phyloP scores from a whole-genome alignment of 306 rosid species.

The Canavalia gladiata region DNA sequence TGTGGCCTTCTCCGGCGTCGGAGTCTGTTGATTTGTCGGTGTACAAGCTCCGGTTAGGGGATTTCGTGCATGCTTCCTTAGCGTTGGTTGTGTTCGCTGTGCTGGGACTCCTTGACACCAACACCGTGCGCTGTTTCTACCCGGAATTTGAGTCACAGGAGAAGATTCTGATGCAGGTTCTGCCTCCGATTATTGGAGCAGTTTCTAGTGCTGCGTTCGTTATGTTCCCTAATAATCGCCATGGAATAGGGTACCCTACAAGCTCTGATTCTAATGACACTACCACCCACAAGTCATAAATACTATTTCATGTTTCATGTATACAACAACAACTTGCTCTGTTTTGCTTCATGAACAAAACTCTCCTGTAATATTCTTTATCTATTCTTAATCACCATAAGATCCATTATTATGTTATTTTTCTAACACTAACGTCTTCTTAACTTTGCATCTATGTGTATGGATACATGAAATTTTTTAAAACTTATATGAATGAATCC shows the following conservation, averaged over 20 bases:
- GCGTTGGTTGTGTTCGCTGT: constrained; percentile 66
- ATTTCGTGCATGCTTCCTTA: constrained; percentile 73
- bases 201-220: constrained; percentile 62
- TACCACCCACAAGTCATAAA: constrained; percentile 37
- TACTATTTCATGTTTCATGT: neutral
- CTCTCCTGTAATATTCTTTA: too few relatives aligned
- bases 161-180: constrained; percentile 60
- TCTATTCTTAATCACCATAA: too few relatives aligned
- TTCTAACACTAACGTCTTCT: too few relatives aligned
- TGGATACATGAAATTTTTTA: too few relatives aligned
- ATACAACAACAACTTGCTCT: neutral
- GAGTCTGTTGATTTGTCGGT: constrained; percentile 49
- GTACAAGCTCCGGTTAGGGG: constrained; percentile 66
- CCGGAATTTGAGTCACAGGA: constrained; percentile 55
- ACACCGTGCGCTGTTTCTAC: constrained; percentile 68
- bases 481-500: too few relatives aligned
- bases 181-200: constrained; percentile 75
- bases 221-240: constrained; percentile 72
- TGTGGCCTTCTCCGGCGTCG: constrained; percentile 75
- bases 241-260: constrained; percentile 81
- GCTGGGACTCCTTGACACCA: constrained; percentile 63
- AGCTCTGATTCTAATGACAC: constrained; percentile 42
- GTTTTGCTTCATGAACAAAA: neutral
- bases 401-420: too few relatives aligned
- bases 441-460: too few relatives aligned